Percentiles rank a stretch among this genome's conserved stretches.
These are phyloP conservation scores for Pittosporum tobira DNA, from an alignment of 129 eudicot genomes.

Conservation along the genomic window DNA sequence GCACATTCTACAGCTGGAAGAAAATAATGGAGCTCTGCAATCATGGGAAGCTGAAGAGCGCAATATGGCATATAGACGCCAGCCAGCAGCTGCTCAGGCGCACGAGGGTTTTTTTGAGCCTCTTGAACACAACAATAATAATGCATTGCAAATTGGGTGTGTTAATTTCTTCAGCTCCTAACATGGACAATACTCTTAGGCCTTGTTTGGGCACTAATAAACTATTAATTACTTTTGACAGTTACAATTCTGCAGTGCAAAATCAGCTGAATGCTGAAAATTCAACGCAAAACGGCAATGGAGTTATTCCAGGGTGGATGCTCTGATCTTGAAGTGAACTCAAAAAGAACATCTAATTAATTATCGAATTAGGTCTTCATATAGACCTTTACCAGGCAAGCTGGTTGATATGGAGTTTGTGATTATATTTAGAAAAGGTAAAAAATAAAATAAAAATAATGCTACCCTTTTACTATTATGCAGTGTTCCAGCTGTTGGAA, in stretches of 20 bases:
- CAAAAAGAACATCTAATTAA: too few relatives aligned
- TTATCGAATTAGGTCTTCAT: too few relatives aligned
- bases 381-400: too few relatives aligned
- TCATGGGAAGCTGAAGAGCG: conserved; percentile 14
- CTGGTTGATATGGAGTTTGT: too few relatives aligned
- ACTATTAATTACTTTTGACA: conserved; percentile 5
- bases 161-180: too few relatives aligned
- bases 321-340: conserved; percentile 20
- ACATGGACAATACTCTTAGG: too few relatives aligned
- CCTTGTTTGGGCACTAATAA: too few relatives aligned
- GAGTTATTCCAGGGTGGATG: conserved; percentile 45
- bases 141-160: conserved; percentile 12
- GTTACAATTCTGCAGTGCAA: conserved; percentile 19
- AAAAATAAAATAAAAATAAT: too few relatives aligned
- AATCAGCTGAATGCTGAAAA: conserved; percentile 18
- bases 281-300: conserved; percentile 22
- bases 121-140: conserved; percentile 9
- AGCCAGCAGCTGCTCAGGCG: conserved; percentile 8
- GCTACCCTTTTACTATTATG: too few relatives aligned
- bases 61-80: conserved; percentile 7
- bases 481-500: too few relatives aligned
- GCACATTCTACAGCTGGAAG: too few relatives aligned
- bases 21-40: not conserved
- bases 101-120: conserved; percentile 9
- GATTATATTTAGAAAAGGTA: too few relatives aligned